Conservation (phyloP, 2,329 filamentous ascomycete genomes). For the Calonectria honghensis region DNA sequence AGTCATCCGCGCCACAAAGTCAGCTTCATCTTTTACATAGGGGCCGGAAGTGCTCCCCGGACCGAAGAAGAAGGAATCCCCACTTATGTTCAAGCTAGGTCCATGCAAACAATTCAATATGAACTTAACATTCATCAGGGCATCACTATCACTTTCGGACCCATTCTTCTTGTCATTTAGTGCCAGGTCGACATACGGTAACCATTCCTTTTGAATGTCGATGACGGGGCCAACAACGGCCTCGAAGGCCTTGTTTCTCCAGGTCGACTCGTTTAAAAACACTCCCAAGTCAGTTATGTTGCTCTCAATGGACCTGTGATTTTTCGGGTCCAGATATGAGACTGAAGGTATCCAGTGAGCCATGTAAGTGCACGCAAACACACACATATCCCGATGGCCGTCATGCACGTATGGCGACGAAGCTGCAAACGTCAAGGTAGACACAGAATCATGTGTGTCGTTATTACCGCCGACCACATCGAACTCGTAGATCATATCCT, state of each 20-base stretch:
- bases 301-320: conserved; percentile 17
- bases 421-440: conserved; percentile 9
- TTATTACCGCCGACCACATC: background rate
- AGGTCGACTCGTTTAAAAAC: conserved; percentile 8
- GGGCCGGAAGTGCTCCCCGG: conserved; percentile 4
- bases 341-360: conserved; percentile 30
- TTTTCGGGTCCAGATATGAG: conserved; percentile 2
- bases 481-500: background rate
- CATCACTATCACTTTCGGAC: background rate
- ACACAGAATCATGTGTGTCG: background rate
- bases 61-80: background rate
- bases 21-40: background rate
- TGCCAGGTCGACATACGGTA: conserved; percentile 13
- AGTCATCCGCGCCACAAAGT: background rate
- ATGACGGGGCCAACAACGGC: conserved; percentile 18
- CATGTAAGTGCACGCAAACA: conserved; percentile 28
- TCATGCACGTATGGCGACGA: background rate
- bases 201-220: background rate
- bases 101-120: background rate
- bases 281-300: conserved; percentile 25
- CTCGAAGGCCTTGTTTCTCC: background rate
- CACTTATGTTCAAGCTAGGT: background rate
- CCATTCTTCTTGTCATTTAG: background rate
- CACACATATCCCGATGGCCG: background rate
- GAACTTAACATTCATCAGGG: background rate